Evolutionary conservation across 257 asterid species (phyloP).

Genomic region (Prunella vulgaris): DNA sequence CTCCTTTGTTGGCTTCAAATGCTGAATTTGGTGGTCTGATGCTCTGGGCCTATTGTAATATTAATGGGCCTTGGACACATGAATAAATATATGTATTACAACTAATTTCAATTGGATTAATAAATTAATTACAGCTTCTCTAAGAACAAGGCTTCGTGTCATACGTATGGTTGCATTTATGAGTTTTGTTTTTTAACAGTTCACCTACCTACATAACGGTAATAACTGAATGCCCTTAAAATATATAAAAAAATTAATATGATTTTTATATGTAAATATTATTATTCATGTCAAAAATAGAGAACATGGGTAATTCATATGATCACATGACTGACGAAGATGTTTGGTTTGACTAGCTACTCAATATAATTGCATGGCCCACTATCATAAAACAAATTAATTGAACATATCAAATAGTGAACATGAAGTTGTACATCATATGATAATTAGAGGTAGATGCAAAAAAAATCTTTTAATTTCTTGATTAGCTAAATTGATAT

Average conservation of each 20-base stretch:
- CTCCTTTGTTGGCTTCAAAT: too few species aligned
- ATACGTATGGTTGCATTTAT: neutral
- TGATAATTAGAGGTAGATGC: too few species aligned
- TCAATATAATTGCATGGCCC: constrained; percentile 10
- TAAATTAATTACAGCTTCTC: too few species aligned
- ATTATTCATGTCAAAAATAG: constrained; percentile 8
- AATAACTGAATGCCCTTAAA: constrained; percentile 44
- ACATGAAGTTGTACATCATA: too few species aligned
- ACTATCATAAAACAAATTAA: neutral
- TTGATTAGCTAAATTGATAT: too few species aligned
- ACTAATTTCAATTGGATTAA: too few species aligned
- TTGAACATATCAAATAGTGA: too few species aligned
- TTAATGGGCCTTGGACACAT: too few species aligned
- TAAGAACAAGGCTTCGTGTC: neutral
- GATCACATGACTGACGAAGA: constrained; percentile 38
- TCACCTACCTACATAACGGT: constrained; percentile 26
- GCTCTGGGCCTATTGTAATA: too few species aligned
- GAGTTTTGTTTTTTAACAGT: neutral
- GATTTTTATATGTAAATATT: neutral
- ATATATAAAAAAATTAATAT: constrained; percentile 12
- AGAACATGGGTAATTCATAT: constrained; percentile 39
- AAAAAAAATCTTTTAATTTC: too few species aligned
- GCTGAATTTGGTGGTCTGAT: too few species aligned
- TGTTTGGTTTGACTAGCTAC: constrained; percentile 28
- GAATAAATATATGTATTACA: too few species aligned